Conservation (phyloP, 768 basidiomycete species). For the Agrocybe pediades region DNA sequence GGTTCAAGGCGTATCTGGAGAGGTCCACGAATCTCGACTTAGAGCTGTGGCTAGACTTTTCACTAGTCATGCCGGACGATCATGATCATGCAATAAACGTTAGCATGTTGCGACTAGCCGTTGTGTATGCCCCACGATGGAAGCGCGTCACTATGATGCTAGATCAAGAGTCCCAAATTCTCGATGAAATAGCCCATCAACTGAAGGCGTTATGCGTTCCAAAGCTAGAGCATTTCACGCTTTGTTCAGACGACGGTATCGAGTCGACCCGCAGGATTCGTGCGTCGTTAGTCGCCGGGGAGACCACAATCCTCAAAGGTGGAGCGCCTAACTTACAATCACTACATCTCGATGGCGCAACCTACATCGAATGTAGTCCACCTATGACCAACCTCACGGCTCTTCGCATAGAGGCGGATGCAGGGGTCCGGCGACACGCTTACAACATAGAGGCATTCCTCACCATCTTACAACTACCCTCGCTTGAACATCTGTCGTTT, state of each 20-base stretch:
- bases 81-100: background rate
- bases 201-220: conserved; percentile 10
- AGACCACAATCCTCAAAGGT: conserved; percentile 15
- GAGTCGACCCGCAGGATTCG: too few species aligned
- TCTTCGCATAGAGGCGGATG: conserved; percentile 16
- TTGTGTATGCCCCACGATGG: conserved; percentile 17
- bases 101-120: conserved; percentile 6
- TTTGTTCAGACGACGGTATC: conserved; percentile 4
- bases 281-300: background rate
- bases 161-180: background rate
- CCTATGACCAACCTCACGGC: conserved; percentile 19
- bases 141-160: conserved; percentile 14
- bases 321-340: conserved; percentile 20
- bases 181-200: background rate
- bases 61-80: too few species aligned
- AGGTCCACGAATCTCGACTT: conserved; percentile 16
- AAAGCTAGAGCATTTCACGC: conserved; percentile 16
- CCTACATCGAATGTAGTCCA: conserved; percentile 1
- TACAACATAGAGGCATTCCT: conserved; percentile 1
- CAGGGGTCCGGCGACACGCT: background rate
- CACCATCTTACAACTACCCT: conserved; percentile 13
- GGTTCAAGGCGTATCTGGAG: conserved; percentile 21
- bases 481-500: conserved; percentile 16
- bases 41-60: conserved; percentile 20
- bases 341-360: conserved; percentile 12